Evolutionary conservation across 108 stramenopile species (phyloP), one percentile per base, ranked within the genome.

Genomic region (Schizochytrium sp.): DNA sequence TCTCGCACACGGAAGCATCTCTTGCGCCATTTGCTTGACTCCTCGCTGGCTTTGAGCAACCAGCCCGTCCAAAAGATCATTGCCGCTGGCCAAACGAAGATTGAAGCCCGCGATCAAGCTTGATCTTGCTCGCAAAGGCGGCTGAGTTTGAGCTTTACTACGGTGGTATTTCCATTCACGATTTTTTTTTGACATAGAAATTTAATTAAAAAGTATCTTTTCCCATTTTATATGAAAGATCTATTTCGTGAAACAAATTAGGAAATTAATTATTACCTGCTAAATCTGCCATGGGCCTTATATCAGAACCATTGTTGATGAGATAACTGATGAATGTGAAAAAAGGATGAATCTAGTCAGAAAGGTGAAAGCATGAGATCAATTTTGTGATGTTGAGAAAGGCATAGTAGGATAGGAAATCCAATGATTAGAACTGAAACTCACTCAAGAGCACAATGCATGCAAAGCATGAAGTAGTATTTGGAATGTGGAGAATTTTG

Each of bases 21-120:
- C 76, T 83, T 83, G 47, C 76, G 76, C 76, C 76, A 83, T 40
- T 83, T 83, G 76, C 53, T 40, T 38, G 76, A 83, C 28, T 83
- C 76, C 53, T 10, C 76, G 76, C 53, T 83, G 15, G 76, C 76
- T 40, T 55, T 55, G 53, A 83, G 50, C 76, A 83, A 53, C 76
- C 76, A 83, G 5, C 76, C 76, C 28, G 47, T 55, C 76, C 76
- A 83, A 53, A 83, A 83, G 3, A 83, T 83, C 76, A 83, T 83
- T 38, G 28, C 55, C 47, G 53, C 2, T 40, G 72, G 19, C 59
- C 19, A 60, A 60, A 60, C 59, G 19, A 19, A n/a, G 17, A 60
- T 60, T 60, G 28, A 28, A 28, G 28, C 28, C 28, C 28, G 28
- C 28, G 28, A 28, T 28, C 28, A 28, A 28, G 28, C 28, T 28